A percentile compares a stretch with the other conserved stretches of the same genome.
Evolutionary conservation across 441 rosid genomes (phyloP).

Genomic region (Corymbia citriodora): DNA sequence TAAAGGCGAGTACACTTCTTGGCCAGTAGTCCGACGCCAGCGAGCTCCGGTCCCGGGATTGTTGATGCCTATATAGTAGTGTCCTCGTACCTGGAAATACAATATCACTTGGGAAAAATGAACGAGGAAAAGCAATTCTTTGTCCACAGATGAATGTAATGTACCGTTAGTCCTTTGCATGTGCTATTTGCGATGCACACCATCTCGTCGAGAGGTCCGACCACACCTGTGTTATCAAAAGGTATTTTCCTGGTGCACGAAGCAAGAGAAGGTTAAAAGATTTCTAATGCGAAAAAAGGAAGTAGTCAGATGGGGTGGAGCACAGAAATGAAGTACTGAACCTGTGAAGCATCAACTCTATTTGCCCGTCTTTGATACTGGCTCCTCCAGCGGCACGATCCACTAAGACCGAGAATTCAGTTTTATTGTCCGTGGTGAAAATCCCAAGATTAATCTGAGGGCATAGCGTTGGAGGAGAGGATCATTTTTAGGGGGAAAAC

Average conservation of each 20-base stretch:
- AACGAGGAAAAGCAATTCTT: background rate
- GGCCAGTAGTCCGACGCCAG: conserved; percentile 81
- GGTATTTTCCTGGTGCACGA: conserved; percentile 33
- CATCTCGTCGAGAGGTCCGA: conserved; percentile 53
- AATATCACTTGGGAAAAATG: background rate
- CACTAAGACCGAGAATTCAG: conserved; percentile 76
- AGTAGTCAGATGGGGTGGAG: background rate
- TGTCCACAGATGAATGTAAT: background rate
- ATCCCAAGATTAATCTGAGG: conserved; percentile 79
- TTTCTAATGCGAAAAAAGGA: background rate
- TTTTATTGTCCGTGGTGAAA: conserved; percentile 44
- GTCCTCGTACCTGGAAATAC: conserved; percentile 61
- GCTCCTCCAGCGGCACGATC: conserved; percentile 86
- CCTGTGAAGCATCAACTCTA: conserved; percentile 96
- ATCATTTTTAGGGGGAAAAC: background rate
- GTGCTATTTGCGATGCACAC: conserved; percentile 30
- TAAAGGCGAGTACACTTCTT: conserved; percentile 75
- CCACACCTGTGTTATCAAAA: conserved; percentile 70
- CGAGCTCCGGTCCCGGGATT: conserved; percentile 45
- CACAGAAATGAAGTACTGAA: conserved; percentile 5
- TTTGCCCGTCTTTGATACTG: conserved; percentile 70
- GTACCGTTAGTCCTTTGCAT: conserved; percentile 74
- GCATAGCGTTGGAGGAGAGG: background rate
- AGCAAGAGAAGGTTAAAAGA: background rate
- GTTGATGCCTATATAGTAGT: conserved; percentile 58